Evolutionary conservation across 2,329 filamentous ascomycete genomes (phyloP).

Genomic region (Verticillium klebahnii): DNA sequence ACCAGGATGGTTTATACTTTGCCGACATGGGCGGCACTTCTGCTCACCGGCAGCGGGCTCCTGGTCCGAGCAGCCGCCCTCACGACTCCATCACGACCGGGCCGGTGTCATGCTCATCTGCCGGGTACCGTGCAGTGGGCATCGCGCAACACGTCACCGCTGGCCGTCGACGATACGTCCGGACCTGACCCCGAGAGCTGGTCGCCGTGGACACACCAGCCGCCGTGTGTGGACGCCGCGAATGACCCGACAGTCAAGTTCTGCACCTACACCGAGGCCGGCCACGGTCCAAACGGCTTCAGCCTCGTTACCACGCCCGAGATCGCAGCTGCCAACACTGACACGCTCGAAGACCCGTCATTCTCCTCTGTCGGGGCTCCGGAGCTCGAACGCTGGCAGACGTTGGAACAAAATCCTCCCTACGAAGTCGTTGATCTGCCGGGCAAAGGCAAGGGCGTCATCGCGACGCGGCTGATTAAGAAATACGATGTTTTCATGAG

Average conservation of each 20-base stretch:
- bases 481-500: conserved; percentile 26
- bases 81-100: background rate
- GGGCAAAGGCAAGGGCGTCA: conserved; percentile 24
- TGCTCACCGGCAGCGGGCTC: background rate
- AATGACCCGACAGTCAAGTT: conserved; percentile 10
- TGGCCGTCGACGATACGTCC: background rate
- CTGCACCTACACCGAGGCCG: conserved; percentile 23
- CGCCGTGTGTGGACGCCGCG: conserved; percentile 14
- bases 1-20: background rate
- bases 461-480: conserved; percentile 23
- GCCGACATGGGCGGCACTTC: background rate
- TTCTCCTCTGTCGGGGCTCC: conserved; percentile 6
- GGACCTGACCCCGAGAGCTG: conserved; percentile 8
- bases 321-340: conserved; percentile 21
- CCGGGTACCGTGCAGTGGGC: background rate
- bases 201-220: conserved; percentile 21
- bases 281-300: conserved; percentile 22
- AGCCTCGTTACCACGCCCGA: conserved; percentile 29
- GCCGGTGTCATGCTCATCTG: background rate
- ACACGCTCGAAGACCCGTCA: conserved; percentile 21
- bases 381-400: background rate
- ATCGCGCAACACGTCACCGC: background rate
- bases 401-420: conserved; percentile 4
- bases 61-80: background rate
- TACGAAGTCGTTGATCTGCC: conserved; percentile 21